phyloP scores from a whole-genome alignment of 2,329 filamentous ascomycete genomes.

The Fusarium continuum region DNA sequence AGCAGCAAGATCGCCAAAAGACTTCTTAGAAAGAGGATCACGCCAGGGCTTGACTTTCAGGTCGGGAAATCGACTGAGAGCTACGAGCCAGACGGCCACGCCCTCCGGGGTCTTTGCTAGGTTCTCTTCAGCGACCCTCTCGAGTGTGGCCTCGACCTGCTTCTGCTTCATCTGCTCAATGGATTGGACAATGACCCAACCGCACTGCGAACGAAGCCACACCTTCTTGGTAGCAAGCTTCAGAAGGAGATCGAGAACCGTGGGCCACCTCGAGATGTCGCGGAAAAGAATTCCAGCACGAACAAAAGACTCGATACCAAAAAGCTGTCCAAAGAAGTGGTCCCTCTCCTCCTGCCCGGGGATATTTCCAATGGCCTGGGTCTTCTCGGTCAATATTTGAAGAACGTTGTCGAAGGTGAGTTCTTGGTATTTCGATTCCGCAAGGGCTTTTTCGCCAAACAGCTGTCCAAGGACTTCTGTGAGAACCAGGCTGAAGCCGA shows the following conservation, averaged over 20 bases:
- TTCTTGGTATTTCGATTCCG: slow-evolving; percentile 58
- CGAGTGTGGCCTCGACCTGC: slow-evolving; percentile 69
- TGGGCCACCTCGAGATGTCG: slow-evolving; percentile 67
- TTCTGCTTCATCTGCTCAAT: slow-evolving; percentile 68
- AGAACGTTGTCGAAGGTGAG: slow-evolving; percentile 66
- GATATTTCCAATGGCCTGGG: slow-evolving; percentile 61
- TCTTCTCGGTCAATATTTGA: slow-evolving; percentile 64
- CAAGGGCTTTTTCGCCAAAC: slow-evolving; percentile 62
- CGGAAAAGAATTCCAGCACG: slow-evolving; percentile 77
- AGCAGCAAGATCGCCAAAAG: slow-evolving; percentile 74
- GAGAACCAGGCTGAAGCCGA: slow-evolving; percentile 90
- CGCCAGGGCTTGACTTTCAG: slow-evolving; percentile 77
- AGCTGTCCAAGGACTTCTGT: slow-evolving; percentile 81
- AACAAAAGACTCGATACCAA: slow-evolving; percentile 87
- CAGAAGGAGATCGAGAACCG: slow-evolving; percentile 77
- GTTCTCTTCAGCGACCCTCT: slow-evolving; percentile 69
- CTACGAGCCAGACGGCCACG: slow-evolving; percentile 85
- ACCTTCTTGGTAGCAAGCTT: slow-evolving; percentile 81
- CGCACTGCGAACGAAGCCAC: slow-evolving; percentile 90
- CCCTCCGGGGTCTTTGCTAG: slow-evolving; percentile 86
- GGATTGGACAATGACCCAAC: slow-evolving; percentile 80
- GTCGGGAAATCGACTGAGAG: slow-evolving; percentile 69
- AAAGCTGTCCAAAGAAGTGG: slow-evolving; percentile 83
- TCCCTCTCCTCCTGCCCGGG: slow-evolving; percentile 83
- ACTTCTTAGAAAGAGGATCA: slow-evolving; percentile 76